Evolutionary conservation across 768 basidiomycete genomes (phyloP), one percentile per base, ranked within the genome.

Genomic region (Amanita subjunquillea): DNA sequence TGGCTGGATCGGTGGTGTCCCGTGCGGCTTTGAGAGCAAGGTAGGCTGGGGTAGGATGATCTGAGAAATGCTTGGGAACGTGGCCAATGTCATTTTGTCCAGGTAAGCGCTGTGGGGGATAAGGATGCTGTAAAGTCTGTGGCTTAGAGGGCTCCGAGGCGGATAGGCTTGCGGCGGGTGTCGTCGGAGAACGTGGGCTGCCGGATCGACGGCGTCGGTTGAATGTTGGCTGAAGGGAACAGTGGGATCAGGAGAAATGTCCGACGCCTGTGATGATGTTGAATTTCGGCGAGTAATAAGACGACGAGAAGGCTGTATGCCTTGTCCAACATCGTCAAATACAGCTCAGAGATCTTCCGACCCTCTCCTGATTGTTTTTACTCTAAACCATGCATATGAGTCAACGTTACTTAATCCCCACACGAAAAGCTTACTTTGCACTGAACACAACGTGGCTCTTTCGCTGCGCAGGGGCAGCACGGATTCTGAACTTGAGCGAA

Each of bases 221-320:
- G 59, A 59, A 30, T 58, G 57, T 22, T 51, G 43, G 45, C 59
- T 48, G 22, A 40, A 13, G 25, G 30, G 20, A 15, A 12, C 38
- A 10, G 6, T 17, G 20, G 44, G 36, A 4, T n/a, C 36, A 17
- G 43, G 20, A 53, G 6, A 10, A 25, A 12, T 12, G 13, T 48
- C 47, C 3, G 39, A 32, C 4, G 46, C 42, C 23, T 41, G 40
- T 15, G 65, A 64, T 3, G 71, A 68, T 12, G 70, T 75, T 0
- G 76, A 79, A 56, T 78, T 80, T 45, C 74, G 74, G 54, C 77
- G 75, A 42, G 72, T 63, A 20, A 69, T 64, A 25, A 68, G 59
- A 25, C 66, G 70, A 39, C 62, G 68, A 17, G 69, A 59, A 13
- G 54, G 53, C 5, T 55, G 42, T 22, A 12, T n/a, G n/a, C n/a